Percentiles rank a stretch among this genome's conserved stretches.
phyloP scores from a whole-genome alignment of 441 rosid species.

The Flueggea neowawraea region DNA sequence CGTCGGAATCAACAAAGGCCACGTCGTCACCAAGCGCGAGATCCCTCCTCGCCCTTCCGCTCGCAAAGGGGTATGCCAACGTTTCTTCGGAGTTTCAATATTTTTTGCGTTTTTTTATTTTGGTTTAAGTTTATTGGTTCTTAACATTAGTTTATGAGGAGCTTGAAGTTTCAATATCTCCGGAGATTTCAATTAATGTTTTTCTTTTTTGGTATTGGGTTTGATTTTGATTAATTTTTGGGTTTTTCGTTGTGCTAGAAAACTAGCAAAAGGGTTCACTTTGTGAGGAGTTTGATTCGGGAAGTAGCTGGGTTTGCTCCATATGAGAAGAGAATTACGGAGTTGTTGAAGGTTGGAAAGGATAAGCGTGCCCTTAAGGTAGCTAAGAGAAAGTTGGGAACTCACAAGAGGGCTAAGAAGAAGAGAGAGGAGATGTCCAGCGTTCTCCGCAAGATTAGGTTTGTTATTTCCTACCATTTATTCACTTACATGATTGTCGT shows the following conservation, averaged over 20 bases:
- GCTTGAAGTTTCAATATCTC: too few relatives aligned
- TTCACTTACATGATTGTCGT: not conserved
- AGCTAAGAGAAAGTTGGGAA: conserved; percentile 53
- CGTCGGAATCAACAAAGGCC: conserved; percentile 54
- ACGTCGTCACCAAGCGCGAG: conserved; percentile 50
- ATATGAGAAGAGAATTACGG: conserved; percentile 51
- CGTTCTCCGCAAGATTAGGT: conserved; percentile 57
- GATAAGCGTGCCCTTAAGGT: conserved; percentile 52
- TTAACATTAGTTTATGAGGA: too few relatives aligned
- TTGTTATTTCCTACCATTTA: not conserved
- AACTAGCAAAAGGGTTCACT: conserved; percentile 52
- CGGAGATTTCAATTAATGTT: too few relatives aligned
- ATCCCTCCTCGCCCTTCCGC: conserved; percentile 39
- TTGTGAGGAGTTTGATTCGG: conserved; percentile 42
- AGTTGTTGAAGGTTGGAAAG: conserved; percentile 52
- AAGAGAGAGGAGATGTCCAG: conserved; percentile 56
- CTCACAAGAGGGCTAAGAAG: conserved; percentile 61
- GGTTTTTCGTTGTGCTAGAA: conserved; percentile 15
- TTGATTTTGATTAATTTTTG: not conserved
- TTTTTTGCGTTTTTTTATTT: too few relatives aligned
- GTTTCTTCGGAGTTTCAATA: too few relatives aligned
- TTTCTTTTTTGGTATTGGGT: not conserved
- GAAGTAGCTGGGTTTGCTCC: conserved; percentile 63
- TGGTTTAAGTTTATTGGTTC: too few relatives aligned
- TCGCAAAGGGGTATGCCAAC: conserved; percentile 37